Conservation (phyloP, 2,329 filamentous ascomycete species). For the Hypoxylon sp. region DNA sequence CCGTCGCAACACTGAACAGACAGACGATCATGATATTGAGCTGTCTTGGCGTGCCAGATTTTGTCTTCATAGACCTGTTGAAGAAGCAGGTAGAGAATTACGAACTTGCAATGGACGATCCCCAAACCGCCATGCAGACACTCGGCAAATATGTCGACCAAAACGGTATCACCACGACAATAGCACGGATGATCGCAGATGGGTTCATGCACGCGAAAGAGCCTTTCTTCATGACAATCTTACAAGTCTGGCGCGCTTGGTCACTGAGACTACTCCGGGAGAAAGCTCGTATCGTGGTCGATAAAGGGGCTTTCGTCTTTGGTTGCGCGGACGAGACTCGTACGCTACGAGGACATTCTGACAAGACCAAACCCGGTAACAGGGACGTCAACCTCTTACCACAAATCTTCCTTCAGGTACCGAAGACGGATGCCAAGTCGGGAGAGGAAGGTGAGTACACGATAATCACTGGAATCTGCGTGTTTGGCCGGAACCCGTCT, state of each 20-base stretch:
- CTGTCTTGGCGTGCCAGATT: slow-evolving; percentile 77
- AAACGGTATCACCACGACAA: slow-evolving; percentile 81
- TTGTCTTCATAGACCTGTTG: slow-evolving; percentile 78
- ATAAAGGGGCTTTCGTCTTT: slow-evolving; percentile 87
- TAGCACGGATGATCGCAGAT: slow-evolving; percentile 82
- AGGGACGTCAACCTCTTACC: slow-evolving; percentile 71
- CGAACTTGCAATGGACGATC: slow-evolving; percentile 77
- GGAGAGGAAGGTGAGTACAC: slow-evolving; percentile 68
- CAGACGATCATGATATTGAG: slow-evolving; percentile 92
- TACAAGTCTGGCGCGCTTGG: slow-evolving; percentile 90
- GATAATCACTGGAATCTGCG: slow-evolving; percentile 81
- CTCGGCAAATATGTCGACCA: slow-evolving; percentile 85
- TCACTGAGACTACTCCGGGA: slow-evolving; percentile 92
- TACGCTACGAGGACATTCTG: slow-evolving; percentile 78
- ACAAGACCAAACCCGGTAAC: slow-evolving; percentile 57
- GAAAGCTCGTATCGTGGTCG: slow-evolving; percentile 87
- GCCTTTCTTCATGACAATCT: slow-evolving; percentile 84
- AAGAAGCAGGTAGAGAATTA: slow-evolving; percentile 77
- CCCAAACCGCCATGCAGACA: slow-evolving; percentile 74
- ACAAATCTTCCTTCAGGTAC: slow-evolving; percentile 90
- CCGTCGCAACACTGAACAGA: slow-evolving; percentile 85
- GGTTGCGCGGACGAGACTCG: slow-evolving; percentile 90
- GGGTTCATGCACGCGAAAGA: slow-evolving; percentile 83
- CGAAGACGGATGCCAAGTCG: slow-evolving; percentile 68
- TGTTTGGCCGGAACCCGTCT: slow-evolving; percentile 92